A percentile compares a stretch with the other conserved stretches of the same genome.
Conservation (phyloP, 805 yeast species). For the Metschnikowia baotianmanensis region DNA sequence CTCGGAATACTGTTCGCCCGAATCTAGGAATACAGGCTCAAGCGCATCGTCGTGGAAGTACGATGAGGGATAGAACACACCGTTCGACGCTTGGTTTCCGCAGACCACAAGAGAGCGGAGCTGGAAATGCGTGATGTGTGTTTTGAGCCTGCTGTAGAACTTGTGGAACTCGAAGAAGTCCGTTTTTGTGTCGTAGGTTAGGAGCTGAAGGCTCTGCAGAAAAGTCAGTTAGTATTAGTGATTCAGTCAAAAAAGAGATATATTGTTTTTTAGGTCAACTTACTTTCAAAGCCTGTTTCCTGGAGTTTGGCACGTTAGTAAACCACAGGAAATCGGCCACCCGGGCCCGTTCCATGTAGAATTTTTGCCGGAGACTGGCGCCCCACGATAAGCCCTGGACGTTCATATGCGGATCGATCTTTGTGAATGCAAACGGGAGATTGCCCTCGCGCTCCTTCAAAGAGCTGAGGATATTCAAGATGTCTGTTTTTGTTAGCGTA, state of each 20-base stretch:
- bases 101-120: slow-evolving; percentile 49
- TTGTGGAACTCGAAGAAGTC: slow-evolving; percentile 39
- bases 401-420: slow-evolving; percentile 19
- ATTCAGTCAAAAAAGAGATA: not conserved
- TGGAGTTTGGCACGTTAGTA: slow-evolving; percentile 34
- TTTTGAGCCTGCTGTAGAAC: slow-evolving; percentile 44
- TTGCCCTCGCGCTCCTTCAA: slow-evolving; percentile 36
- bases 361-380: slow-evolving; percentile 29
- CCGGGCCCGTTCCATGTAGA: slow-evolving; percentile 32
- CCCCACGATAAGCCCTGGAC: slow-evolving; percentile 41
- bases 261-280: slow-evolving; percentile 17
- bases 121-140: slow-evolving; percentile 57
- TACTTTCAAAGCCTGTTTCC: slow-evolving; percentile 34
- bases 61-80: slow-evolving; percentile 41
- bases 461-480: slow-evolving; percentile 33
- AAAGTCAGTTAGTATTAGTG: slow-evolving; percentile 21
- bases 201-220: slow-evolving; percentile 22
- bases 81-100: slow-evolving; percentile 30
- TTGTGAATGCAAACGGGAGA: slow-evolving; percentile 27
- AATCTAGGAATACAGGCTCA: slow-evolving; percentile 23
- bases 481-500: slow-evolving; percentile 33
- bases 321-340: slow-evolving; percentile 39
- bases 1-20: slow-evolving; percentile 5
- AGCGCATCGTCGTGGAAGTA: slow-evolving; percentile 31
- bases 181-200: slow-evolving; percentile 22